Base-by-base conservation (phyloP, 306 rosid genomes). In the Quercus suber region DNA sequence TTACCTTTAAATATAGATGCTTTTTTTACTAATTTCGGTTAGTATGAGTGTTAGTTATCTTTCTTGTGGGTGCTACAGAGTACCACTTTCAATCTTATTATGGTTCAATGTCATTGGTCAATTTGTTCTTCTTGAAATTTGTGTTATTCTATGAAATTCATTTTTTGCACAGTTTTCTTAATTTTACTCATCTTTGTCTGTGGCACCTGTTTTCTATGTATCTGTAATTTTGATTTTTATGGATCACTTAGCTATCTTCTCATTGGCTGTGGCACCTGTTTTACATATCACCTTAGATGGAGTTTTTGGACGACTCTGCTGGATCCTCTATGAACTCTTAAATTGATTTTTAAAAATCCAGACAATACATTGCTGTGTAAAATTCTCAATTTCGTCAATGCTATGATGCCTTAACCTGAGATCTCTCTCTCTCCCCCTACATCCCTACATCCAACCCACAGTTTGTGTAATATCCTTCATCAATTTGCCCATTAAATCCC, bases 41-140 rank as follows among this genome's bases (percentile, higher is more conserved):
- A 31, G 15, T 33, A 52, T 33, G 67, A 8, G 17, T 27, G 2
- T 78, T 60, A 19, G 61, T 71, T 30, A 25, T 31, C 53, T 21
- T 74, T 25, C 17, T 58, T 70, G 37, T 86, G 73, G 68, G 17
- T 55, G 57, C 77, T 71, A n/a, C 21, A 5, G 31, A 31, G 28
- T 77, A 43, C 3, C 65, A 56, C 64, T 21, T 15, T 11, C 5
- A 70, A 51, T 65, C n/a, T 56, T 78, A 5, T 17, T 59, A 45
- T 25, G 21, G 72, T 33, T 68, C 20, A 68, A 55, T 67, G 51
- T 51, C 19, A 27, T 74, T 35, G 59, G 43, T 68, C 37, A 37
- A 78, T 23, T 28, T 68, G 4, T 33, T 67, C 30, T 33, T 9
- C 3, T 64, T 4, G n/a, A 17, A 15, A 64, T 63, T 59, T 59